Base-by-base conservation (phyloP, 148 eudicot species). In the Vaccinium myrtillus region DNA sequence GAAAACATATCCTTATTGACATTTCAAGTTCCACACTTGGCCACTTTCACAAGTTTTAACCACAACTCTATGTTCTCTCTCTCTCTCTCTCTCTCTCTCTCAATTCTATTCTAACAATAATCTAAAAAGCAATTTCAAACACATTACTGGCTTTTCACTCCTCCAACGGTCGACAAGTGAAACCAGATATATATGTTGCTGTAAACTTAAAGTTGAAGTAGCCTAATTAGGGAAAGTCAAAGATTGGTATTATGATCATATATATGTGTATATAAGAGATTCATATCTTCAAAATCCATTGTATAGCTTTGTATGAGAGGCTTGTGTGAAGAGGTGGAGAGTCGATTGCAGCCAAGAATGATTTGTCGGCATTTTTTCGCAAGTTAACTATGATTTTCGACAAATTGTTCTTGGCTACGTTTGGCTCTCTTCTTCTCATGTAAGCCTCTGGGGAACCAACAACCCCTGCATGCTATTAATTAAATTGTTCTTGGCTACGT, bases 391-490 rank as follows among this genome's bases (percentile, higher is more conserved):
- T 21, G 27, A 21, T n/a, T 2, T 61, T 61, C 12, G 27, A 25
- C 69, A 36, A 30, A 36, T 74, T 74, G 1, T 74, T 36, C 50
- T 30, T 32, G 77, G 50, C 77, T 61, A 61, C 19, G 39, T 74
- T 74, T 74, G 77, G 77, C 77, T 74, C 77, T 39, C 77, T 74
- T 74, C 77, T 74, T 74, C 50, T 39, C 77, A 39, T 74, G 77
- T 18, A 74, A 74, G 77, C 48, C 77, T 74, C 39, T 27, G 18
- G 77, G 2, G 50, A 73, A 23, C 6, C 48, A 39, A 39, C 32
- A 6, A 50, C n/a, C 69, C 58, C 3, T 54, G 14, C 58, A 54
- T 54, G 58, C 51, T 49, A 49, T 49, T 9, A 49, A 49, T 32
- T 32, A n/a, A n/a, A n/a, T n/a, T n/a, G n/a, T n/a, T n/a, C n/a